Percentiles rank a stretch among this genome's conserved stretches.
Conservation (phyloP, 257 asterid genomes). For the Marsdenia floribunda region DNA sequence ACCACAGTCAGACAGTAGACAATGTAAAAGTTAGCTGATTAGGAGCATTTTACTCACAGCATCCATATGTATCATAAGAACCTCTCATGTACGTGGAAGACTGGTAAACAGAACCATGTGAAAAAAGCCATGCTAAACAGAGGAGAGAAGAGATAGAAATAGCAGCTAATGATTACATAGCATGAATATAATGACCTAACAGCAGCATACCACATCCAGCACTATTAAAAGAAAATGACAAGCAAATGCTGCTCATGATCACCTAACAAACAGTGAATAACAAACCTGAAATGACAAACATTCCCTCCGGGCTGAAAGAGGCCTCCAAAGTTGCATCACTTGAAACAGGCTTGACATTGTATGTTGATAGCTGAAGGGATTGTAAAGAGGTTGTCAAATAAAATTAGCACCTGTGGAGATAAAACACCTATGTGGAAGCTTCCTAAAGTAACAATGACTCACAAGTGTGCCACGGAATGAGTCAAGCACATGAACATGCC, state of each 20-base stretch:
- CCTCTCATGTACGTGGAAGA: not conserved
- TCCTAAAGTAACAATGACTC: constrained; percentile 27
- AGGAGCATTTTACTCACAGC: not conserved
- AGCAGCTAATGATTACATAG: not conserved
- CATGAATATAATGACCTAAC: not conserved
- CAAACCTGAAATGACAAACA: constrained; percentile 82
- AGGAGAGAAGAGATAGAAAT: not conserved
- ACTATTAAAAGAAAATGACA: constrained; percentile 1
- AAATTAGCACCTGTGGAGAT: constrained; percentile 12
- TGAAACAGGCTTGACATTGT: constrained; percentile 77
- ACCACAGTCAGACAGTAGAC: not conserved
- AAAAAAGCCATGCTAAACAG: not conserved
- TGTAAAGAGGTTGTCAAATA: constrained; percentile 6
- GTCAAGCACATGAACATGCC: constrained; percentile 87
- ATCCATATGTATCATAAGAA: not conserved
- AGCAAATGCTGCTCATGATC: not conserved
- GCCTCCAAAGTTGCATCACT: constrained; percentile 84
- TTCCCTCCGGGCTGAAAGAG: constrained; percentile 94
- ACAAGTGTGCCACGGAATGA: constrained; percentile 87
- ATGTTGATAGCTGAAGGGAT: constrained; percentile 56
- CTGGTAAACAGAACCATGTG: not conserved
- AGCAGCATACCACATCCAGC: not conserved
- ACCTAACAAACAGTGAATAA: constrained; percentile 4
- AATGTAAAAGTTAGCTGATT: not conserved
- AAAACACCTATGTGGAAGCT: not conserved